phyloP scores from a whole-genome alignment of 805 yeast species.

The Candida ovalis region DNA sequence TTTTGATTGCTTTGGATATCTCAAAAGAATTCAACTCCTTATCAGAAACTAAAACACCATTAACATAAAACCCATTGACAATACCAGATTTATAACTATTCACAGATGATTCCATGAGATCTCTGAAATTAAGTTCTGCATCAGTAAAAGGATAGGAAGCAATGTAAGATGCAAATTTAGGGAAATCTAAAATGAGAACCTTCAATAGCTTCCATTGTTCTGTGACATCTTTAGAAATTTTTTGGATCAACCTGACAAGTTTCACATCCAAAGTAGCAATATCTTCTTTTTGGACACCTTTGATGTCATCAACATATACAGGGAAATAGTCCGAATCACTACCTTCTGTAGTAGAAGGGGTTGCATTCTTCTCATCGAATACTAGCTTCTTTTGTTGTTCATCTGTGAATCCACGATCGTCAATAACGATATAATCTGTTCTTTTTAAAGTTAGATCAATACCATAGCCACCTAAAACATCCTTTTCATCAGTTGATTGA shows the following conservation, averaged over 20 bases:
- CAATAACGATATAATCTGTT: slow-evolving; percentile 63
- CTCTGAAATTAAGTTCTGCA: slow-evolving; percentile 3
- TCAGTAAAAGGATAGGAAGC: slow-evolving; percentile 19
- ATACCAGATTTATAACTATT: slow-evolving; percentile 9
- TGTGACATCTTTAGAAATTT: slow-evolving; percentile 13
- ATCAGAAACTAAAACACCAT: slow-evolving; percentile 61
- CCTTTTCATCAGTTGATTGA: slow-evolving; percentile 15
- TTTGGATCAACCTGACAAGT: slow-evolving; percentile 37
- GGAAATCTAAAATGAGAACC: slow-evolving; percentile 47
- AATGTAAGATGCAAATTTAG: slow-evolving; percentile 44
- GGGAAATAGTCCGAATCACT: slow-evolving; percentile 14
- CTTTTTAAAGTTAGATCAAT: slow-evolving; percentile 59
- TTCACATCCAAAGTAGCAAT: slow-evolving; percentile 38
- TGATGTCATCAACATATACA: slow-evolving; percentile 28
- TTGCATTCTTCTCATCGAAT: slow-evolving; percentile 11
- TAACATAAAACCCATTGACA: slow-evolving; percentile 53
- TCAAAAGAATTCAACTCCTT: slow-evolving; percentile 41
- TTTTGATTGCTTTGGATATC: slow-evolving; percentile 36
- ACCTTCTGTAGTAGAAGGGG: background rate
- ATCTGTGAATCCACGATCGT: slow-evolving; percentile 46
- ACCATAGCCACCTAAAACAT: slow-evolving; percentile 57
- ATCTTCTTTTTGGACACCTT: slow-evolving; percentile 29
- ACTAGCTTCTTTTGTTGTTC: slow-evolving; percentile 28
- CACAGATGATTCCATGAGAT: background rate
- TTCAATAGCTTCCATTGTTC: slow-evolving; percentile 37